Conservation (phyloP, 345 rosid genomes). For the Eucalyptus regnans region DNA sequence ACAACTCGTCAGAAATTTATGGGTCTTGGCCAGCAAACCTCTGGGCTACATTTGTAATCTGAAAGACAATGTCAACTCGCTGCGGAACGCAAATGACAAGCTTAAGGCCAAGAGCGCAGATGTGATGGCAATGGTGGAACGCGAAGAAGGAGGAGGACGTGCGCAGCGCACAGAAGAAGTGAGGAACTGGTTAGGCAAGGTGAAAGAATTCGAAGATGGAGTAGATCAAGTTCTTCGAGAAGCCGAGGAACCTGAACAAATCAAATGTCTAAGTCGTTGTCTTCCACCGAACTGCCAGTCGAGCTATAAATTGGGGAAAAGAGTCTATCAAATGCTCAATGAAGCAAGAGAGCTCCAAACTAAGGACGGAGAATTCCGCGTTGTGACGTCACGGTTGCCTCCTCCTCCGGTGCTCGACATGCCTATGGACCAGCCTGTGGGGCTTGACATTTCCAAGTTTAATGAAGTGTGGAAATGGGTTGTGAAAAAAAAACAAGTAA, state of each 20-base stretch:
- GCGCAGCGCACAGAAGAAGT: neutral
- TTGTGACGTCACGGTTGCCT: accelerated
- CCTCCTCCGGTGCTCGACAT: too few relatives aligned
- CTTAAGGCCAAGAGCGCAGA: neutral
- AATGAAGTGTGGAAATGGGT: too few relatives aligned
- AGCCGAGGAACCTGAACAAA: neutral
- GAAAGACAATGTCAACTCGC: neutral
- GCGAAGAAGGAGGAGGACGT: neutral
- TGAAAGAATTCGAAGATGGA: neutral
- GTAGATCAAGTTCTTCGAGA: neutral
- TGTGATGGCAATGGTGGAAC: neutral
- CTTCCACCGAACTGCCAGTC: accelerated
- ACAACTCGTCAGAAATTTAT: neutral
- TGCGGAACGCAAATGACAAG: neutral
- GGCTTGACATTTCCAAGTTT: too few relatives aligned
- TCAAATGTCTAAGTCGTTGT: neutral
- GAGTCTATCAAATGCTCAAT: too few relatives aligned
- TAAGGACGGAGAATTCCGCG: accelerated
- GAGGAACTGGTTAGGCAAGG: neutral
- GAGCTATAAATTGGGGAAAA: too few relatives aligned
- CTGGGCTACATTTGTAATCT: neutral
- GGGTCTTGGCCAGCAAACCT: neutral
- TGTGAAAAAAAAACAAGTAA: accelerated
- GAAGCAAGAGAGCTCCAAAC: too few relatives aligned
- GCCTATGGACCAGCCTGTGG: too few relatives aligned